These are phyloP conservation scores for Aspergillus baeticus DNA, from an alignment of 495 filamentous ascomycete genomes.

Conservation along the genomic window DNA sequence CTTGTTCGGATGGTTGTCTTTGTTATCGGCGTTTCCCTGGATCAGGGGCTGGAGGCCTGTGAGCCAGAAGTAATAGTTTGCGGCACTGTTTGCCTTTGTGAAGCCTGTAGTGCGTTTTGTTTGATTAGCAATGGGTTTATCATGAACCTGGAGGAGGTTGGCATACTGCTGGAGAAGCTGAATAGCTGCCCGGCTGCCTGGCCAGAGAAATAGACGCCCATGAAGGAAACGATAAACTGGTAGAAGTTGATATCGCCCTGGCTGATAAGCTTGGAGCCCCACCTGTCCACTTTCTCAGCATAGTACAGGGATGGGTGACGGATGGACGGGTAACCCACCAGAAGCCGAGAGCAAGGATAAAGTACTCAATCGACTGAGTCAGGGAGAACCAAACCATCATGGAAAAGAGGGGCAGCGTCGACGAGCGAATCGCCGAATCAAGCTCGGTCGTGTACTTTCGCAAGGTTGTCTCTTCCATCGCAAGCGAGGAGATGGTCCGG, in stretches of 20 bases:
- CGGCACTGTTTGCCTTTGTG: not conserved
- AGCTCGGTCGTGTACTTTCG: conserved; percentile 58
- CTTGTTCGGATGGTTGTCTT: conserved; percentile 61
- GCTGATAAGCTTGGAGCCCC: conserved; percentile 23
- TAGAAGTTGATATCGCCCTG: conserved; percentile 40
- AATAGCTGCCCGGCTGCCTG: conserved; percentile 50
- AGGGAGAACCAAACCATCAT: conserved; percentile 38
- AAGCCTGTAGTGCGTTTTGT: not conserved
- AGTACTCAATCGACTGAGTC: conserved; percentile 36
- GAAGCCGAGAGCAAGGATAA: conserved; percentile 52
- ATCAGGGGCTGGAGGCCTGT: conserved; percentile 64
- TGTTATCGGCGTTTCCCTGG: conserved; percentile 81
- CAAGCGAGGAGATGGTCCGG: conserved; percentile 85
- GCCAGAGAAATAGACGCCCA: conserved; percentile 53
- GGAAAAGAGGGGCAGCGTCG: conserved; percentile 36
- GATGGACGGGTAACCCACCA: conserved; percentile 38
- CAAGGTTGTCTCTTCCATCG: conserved; percentile 77
- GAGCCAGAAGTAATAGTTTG: conserved; percentile 47
- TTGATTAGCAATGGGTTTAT: too few species aligned
- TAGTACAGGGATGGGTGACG: too few species aligned
- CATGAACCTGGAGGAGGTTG: conserved; percentile 15
- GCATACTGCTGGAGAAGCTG: conserved; percentile 23
- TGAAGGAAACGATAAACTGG: conserved; percentile 53
- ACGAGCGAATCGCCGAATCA: conserved; percentile 16
- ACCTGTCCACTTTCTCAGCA: conserved; percentile 21